Percentiles rank a stretch among this genome's conserved stretches.
Evolutionary conservation across 331 rosid species (phyloP).

Genomic region (Prunus yedoensis): DNA sequence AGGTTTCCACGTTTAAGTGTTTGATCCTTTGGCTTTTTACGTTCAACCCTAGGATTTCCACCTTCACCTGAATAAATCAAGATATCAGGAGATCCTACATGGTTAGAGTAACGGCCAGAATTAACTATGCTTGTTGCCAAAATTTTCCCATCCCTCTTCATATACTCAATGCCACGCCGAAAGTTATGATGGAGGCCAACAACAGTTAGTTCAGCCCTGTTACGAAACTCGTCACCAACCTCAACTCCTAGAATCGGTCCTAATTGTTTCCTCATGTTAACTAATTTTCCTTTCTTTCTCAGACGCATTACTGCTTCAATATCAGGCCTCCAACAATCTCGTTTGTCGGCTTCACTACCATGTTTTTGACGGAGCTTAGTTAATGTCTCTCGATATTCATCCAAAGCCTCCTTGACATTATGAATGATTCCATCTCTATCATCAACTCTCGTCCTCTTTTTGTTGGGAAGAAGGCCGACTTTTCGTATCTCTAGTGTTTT

Average conservation of each 20-base stretch:
- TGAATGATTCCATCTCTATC: background rate
- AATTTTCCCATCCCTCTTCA: background rate
- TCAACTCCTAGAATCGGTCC: conserved; percentile 43
- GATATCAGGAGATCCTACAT: background rate
- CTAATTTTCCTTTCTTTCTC: conserved; percentile 6
- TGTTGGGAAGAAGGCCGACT: background rate
- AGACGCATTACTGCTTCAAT: conserved; percentile 24
- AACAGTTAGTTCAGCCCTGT: conserved; percentile 34
- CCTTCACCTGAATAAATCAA: conserved; percentile 51
- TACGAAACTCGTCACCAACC: conserved; percentile 18
- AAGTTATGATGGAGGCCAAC: conserved; percentile 47
- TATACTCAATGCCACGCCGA: conserved; percentile 40
- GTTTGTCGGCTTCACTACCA: background rate
- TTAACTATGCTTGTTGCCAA: conserved; percentile 54
- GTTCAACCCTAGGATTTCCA: conserved; percentile 11
- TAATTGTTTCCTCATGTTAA: conserved; percentile 14
- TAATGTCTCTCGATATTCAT: background rate
- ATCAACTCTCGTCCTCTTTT: background rate
- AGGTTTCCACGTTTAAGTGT: conserved; percentile 19
- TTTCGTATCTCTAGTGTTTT: background rate
- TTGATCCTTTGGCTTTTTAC: background rate
- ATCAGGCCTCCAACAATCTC: background rate
- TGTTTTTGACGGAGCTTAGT: background rate
- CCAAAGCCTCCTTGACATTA: conserved; percentile 28
- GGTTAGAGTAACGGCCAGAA: conserved; percentile 28